Conservation (phyloP, 345 rosid genomes). For the Corchorus capsularis region DNA sequence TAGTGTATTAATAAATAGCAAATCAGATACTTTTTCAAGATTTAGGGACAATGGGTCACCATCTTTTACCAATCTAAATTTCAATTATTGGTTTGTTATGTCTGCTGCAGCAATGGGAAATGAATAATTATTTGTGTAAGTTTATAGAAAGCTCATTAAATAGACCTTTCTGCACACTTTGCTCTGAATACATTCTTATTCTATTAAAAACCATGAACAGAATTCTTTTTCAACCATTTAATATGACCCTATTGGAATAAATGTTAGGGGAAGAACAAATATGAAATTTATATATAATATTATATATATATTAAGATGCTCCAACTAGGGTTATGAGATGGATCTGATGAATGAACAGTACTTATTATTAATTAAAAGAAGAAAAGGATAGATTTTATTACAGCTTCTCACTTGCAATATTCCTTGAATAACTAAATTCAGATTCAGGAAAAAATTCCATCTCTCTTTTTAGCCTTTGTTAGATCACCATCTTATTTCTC, state of each 20-base stretch:
- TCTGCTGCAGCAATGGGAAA: conserved; percentile 27
- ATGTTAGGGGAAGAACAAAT: conserved; percentile 14
- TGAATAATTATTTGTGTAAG: conserved; percentile 16
- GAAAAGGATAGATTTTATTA: conserved; percentile 20
- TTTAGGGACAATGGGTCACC: conserved; percentile 28
- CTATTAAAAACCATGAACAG: conserved; percentile 26
- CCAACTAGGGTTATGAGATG: conserved; percentile 17
- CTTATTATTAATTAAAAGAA: conserved; percentile 13
- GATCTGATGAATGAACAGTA: conserved; percentile 23
- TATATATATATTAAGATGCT: conserved; percentile 16
- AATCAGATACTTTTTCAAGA: conserved; percentile 10
- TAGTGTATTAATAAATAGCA: neutral
- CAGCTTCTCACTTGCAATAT: conserved; percentile 25
- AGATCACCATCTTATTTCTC: conserved; percentile 16
- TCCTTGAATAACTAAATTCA: conserved; percentile 28
- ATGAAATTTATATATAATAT: neutral
- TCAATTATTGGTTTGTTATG: conserved; percentile 43
- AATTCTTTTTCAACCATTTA: conserved; percentile 3
- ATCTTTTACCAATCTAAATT: conserved; percentile 17
- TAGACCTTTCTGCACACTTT: conserved; percentile 20
- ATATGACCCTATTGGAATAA: neutral
- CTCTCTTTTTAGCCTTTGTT: neutral
- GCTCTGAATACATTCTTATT: conserved; percentile 36
- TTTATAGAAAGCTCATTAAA: conserved; percentile 2
- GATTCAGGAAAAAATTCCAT: conserved; percentile 2